These are phyloP conservation scores for Mortierella sp. DNA, from an alignment of 371 early-diverging fungal genomes.

Conservation along the genomic window DNA sequence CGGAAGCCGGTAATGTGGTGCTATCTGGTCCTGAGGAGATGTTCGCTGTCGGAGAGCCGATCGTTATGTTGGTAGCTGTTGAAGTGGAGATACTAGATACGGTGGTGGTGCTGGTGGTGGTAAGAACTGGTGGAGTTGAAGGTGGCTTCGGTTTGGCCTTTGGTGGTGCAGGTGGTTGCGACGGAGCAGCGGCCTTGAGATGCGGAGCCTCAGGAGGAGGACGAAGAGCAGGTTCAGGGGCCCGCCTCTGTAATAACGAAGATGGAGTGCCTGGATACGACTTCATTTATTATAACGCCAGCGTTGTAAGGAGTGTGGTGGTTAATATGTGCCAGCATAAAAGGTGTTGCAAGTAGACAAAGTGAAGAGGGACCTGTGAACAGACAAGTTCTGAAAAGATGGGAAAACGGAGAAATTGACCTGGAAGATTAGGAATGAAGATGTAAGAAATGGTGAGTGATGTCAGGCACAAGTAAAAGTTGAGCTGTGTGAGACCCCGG, in stretches of 20 bases:
- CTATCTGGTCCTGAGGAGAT: neutral
- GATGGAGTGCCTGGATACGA: neutral
- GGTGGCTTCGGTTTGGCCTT: constrained; percentile 2
- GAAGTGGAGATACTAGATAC: neutral
- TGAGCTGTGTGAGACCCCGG: too few relatives aligned
- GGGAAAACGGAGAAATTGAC: too few relatives aligned
- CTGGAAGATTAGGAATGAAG: neutral
- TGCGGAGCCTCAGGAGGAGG: neutral
- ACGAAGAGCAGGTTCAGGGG: neutral
- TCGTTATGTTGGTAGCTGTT: neutral
- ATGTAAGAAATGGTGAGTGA: too few relatives aligned
- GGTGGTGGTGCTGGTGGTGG: constrained; percentile 1
- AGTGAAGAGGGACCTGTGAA: too few relatives aligned
- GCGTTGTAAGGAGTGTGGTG: neutral
- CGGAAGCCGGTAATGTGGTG: too few relatives aligned
- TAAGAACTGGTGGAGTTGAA: neutral
- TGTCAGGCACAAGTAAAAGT: too few relatives aligned
- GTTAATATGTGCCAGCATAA: neutral
- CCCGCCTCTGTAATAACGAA: neutral
- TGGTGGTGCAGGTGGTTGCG: constrained; percentile 1
- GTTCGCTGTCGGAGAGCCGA: neutral
- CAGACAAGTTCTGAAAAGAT: too few relatives aligned
- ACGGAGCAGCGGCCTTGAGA: constrained; percentile 3
- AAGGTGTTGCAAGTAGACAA: too few relatives aligned
- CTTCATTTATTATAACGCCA: neutral